Conservation (phyloP, 331 rosid genomes). For the Rhamnella rubrinervis region DNA sequence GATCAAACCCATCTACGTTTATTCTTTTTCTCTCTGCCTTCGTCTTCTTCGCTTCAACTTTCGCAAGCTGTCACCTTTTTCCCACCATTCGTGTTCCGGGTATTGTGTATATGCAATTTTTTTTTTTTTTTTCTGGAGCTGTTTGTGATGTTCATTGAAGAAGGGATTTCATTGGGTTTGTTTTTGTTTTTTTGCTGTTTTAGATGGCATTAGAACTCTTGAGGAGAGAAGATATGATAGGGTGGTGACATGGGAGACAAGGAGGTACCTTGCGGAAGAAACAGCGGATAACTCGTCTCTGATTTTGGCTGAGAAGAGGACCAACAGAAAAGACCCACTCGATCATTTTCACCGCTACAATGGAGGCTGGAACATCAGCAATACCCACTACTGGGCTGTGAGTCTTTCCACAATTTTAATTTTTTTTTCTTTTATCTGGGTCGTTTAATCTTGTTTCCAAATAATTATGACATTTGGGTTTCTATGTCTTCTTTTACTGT, state of each 20-base stretch:
- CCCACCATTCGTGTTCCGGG: constrained; percentile 4
- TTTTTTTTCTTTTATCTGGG: background rate
- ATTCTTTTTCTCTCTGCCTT: constrained; percentile 8
- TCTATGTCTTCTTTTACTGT: background rate
- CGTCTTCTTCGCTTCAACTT: constrained; percentile 12
- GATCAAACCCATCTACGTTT: constrained; percentile 17
- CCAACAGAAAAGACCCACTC: constrained; percentile 53
- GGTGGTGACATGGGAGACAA: constrained; percentile 39
- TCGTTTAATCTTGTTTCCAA: background rate
- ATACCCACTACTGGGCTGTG: constrained; percentile 48
- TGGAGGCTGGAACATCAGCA: constrained; percentile 81
- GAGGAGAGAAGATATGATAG: constrained; percentile 15
- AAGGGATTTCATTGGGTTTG: background rate
- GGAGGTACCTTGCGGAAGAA: constrained; percentile 50
- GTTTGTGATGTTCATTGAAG: background rate
- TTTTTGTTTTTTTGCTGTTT: background rate
- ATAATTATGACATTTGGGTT: background rate
- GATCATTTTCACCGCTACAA: constrained; percentile 44
- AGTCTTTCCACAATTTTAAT: constrained; percentile 10
- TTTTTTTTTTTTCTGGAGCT: background rate
- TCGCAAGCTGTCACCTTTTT: constrained; percentile 2
- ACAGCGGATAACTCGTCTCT: constrained; percentile 37
- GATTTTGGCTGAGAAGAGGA: constrained; percentile 54
- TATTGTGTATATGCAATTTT: background rate
- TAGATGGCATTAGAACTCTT: constrained; percentile 3